These are phyloP conservation scores for Leccinum arenicola DNA, from an alignment of 768 basidiomycete species.

Conservation along the genomic window DNA sequence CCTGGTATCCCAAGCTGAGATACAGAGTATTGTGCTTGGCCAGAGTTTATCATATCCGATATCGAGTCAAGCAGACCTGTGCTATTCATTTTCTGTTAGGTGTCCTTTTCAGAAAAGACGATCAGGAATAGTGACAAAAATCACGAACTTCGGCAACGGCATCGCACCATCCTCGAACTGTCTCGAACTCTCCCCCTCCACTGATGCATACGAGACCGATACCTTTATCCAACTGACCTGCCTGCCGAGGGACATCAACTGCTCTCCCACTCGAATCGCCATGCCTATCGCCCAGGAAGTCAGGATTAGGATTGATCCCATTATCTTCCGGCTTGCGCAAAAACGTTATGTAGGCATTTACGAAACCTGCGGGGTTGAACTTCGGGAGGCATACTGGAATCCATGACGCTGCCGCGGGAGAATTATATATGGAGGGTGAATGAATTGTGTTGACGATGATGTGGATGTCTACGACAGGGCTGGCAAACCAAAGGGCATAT, in stretches of 20 bases:
- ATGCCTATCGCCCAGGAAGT: slow-evolving; percentile 2
- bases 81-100: slow-evolving; percentile 55
- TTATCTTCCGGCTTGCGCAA: slow-evolving; percentile 41
- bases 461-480: slow-evolving; percentile 64
- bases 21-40: slow-evolving; percentile 62
- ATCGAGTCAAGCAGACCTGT: slow-evolving; percentile 58
- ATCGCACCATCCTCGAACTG: slow-evolving; percentile 76
- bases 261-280: background rate
- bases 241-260: slow-evolving; percentile 4
- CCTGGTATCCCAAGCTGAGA: slow-evolving; percentile 85
- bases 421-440: slow-evolving; percentile 74
- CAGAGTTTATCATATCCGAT: slow-evolving; percentile 42
- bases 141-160: slow-evolving; percentile 53
- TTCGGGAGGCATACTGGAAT: slow-evolving; percentile 95
- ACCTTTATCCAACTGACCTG: slow-evolving; percentile 30
- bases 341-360: slow-evolving; percentile 87
- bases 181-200: slow-evolving; percentile 80
- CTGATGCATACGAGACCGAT: slow-evolving; percentile 79
- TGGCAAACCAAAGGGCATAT: background rate
- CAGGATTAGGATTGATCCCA: background rate
- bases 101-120: background rate
- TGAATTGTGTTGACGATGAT: slow-evolving; percentile 89
- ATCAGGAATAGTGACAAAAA: background rate
- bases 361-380: slow-evolving; percentile 85
- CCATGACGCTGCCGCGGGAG: slow-evolving; percentile 84